phyloP scores from a whole-genome alignment of 179 eudicot genomes.

The Beta corolliflora region DNA sequence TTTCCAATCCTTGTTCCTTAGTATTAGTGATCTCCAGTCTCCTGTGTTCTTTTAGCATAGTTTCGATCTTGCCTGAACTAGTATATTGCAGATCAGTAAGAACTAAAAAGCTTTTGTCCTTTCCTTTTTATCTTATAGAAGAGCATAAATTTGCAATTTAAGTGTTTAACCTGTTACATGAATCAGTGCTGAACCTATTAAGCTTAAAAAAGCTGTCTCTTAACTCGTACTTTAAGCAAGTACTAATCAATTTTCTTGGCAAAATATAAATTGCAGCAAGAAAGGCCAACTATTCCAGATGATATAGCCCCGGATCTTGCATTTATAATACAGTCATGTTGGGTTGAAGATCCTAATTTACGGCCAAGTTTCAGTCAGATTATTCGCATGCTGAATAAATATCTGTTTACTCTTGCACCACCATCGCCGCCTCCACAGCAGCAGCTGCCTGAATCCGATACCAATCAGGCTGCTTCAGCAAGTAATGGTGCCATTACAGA shows the following conservation, averaged over 20 bases:
- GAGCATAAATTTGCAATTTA: too few species aligned
- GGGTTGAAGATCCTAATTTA: constrained; percentile 94
- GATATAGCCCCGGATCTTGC: constrained; percentile 76
- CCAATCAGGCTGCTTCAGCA: constrained; percentile 42
- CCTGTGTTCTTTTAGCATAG: neutral
- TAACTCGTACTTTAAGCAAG: neutral
- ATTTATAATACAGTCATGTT: constrained; percentile 85
- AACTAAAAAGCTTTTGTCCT: too few species aligned
- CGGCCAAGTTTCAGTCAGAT: constrained; percentile 92
- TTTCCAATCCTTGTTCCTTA: neutral
- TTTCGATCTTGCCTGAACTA: neutral
- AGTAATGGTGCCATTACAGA: constrained; percentile 63
- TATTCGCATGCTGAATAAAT: constrained; percentile 74
- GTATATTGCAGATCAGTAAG: neutral
- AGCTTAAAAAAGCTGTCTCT: neutral
- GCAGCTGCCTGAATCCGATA: constrained; percentile 38
- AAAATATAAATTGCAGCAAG: constrained; percentile 62
- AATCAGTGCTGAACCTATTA: neutral
- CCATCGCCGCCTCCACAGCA: constrained; percentile 49
- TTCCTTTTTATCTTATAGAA: too few species aligned
- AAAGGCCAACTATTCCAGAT: constrained; percentile 77
- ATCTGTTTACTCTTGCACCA: constrained; percentile 56
- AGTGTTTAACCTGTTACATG: too few species aligned
- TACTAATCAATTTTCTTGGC: neutral
- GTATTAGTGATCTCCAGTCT: neutral